Evolutionary conservation across 2,329 filamentous ascomycete genomes (phyloP).

Genomic region (Dothideomycetes sp.): DNA sequence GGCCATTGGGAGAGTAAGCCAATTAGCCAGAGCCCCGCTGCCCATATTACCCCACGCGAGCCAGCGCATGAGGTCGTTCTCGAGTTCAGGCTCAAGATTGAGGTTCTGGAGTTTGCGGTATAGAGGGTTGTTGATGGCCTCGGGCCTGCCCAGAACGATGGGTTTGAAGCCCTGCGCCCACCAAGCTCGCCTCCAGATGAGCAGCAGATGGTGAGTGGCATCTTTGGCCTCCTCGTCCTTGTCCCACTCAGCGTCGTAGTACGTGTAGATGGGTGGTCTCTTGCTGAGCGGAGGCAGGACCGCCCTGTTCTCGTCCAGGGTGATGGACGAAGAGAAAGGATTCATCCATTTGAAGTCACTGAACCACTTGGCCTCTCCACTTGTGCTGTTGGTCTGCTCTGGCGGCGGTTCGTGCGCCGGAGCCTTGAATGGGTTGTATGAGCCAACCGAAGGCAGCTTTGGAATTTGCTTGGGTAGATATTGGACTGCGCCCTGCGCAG

Average conservation of each 20-base stretch:
- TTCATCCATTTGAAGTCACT: constrained; percentile 83
- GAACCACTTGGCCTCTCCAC: constrained; percentile 73
- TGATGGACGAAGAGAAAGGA: constrained; percentile 73
- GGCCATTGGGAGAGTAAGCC: constrained; percentile 77
- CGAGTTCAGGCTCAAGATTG: constrained; percentile 50
- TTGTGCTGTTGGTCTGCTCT: constrained; percentile 66
- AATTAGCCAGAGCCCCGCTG: constrained; percentile 67
- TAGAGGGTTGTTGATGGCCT: constrained; percentile 72
- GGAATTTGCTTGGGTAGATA: constrained; percentile 19
- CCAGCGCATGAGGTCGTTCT: constrained; percentile 69
- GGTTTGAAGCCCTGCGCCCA: constrained; percentile 90
- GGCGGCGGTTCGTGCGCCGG: constrained; percentile 62
- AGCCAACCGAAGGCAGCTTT: constrained; percentile 23
- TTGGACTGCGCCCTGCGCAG: constrained; percentile 27
- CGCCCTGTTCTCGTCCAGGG: constrained; percentile 69
- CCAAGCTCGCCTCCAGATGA: constrained; percentile 88
- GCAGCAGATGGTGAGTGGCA: constrained; percentile 66
- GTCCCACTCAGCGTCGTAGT: constrained; percentile 61
- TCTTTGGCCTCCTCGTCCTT: constrained; percentile 54
- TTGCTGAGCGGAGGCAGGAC: constrained; percentile 66
- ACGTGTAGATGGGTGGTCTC: constrained; percentile 76
- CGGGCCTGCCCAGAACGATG: constrained; percentile 64
- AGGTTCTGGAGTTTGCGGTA: constrained; percentile 59
- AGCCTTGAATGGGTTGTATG: constrained; percentile 53
- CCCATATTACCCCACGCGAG: constrained; percentile 89